A percentile compares a stretch with the other conserved stretches of the same genome.
Conservation (phyloP, 2,329 filamentous ascomycete species). For the Fusarium sp. region DNA sequence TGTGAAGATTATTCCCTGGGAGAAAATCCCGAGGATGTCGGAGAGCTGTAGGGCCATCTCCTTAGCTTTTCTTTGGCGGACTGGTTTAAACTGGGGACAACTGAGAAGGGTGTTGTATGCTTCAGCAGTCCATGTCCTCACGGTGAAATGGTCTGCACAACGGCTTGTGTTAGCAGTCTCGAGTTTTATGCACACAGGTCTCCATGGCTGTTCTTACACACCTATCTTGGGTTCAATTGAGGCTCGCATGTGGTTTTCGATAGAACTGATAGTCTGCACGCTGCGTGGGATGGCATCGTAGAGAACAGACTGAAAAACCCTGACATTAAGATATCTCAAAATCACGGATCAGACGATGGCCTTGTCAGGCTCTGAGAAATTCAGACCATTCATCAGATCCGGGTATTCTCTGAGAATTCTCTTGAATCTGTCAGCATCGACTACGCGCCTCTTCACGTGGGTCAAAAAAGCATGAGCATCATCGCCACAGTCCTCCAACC, state of each 20-base stretch:
- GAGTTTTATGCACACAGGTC: too few relatives aligned
- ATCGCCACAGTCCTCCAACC: constrained; percentile 41
- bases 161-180: background rate
- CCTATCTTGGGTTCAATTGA: constrained; percentile 50
- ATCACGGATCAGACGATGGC: constrained; percentile 48
- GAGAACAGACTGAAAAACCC: constrained; percentile 47
- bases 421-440: constrained; percentile 41
- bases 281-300: constrained; percentile 38
- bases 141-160: constrained; percentile 46
- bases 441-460: constrained; percentile 32
- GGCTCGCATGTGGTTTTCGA: constrained; percentile 47
- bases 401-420: constrained; percentile 40
- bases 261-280: constrained; percentile 43
- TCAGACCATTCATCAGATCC: constrained; percentile 45
- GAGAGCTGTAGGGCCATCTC: constrained; percentile 44
- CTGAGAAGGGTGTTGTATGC: constrained; percentile 48
- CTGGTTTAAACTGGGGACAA: constrained; percentile 40
- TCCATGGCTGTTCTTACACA: constrained; percentile 9
- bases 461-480: constrained; percentile 36
- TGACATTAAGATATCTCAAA: constrained; percentile 47
- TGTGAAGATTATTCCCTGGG: constrained; percentile 34
- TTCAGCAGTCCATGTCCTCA: constrained; percentile 50
- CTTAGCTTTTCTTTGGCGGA: constrained; percentile 36
- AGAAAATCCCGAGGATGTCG: constrained; percentile 41
- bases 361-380: constrained; percentile 50